These are phyloP conservation scores for Sugiyamaella boreocaroliniensis DNA, from an alignment of 805 yeast genomes.

Conservation along the genomic window DNA sequence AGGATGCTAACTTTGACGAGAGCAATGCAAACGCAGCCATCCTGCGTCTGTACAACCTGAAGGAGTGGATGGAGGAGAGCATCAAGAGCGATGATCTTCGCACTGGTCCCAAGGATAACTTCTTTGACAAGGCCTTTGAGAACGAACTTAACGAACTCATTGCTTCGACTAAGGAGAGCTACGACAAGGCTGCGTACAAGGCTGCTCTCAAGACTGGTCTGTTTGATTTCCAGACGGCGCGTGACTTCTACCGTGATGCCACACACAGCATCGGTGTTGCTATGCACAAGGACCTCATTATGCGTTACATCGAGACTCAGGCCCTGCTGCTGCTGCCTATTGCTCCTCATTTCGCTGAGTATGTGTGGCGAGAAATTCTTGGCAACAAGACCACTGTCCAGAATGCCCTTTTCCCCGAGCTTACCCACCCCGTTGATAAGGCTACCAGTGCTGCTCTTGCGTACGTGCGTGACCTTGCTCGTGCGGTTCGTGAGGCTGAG, in stretches of 20 bases:
- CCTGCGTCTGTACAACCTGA: slow-evolving; percentile 81
- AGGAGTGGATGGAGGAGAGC: slow-evolving; percentile 91
- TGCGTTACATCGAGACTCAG: slow-evolving; percentile 81
- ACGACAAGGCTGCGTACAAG: slow-evolving; percentile 70
- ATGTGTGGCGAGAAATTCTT: slow-evolving; percentile 75
- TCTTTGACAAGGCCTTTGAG: slow-evolving; percentile 86
- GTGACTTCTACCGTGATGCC: slow-evolving; percentile 93
- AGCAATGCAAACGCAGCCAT: slow-evolving; percentile 95
- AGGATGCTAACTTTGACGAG: slow-evolving; percentile 98
- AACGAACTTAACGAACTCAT: slow-evolving; percentile 85
- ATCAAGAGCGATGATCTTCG: slow-evolving; percentile 49
- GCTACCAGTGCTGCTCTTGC: slow-evolving; percentile 60
- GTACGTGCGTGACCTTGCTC: slow-evolving; percentile 70
- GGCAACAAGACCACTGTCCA: slow-evolving; percentile 63
- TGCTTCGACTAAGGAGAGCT: slow-evolving; percentile 65
- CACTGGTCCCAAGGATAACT: slow-evolving; percentile 46
- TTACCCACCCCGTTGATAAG: slow-evolving; percentile 57
- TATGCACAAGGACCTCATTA: slow-evolving; percentile 79
- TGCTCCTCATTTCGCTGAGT: slow-evolving; percentile 95
- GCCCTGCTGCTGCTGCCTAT: slow-evolving; percentile 79
- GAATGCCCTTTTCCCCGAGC: slow-evolving; percentile 71
- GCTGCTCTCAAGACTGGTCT: slow-evolving; percentile 84
- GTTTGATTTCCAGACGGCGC: slow-evolving; percentile 88
- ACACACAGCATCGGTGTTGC: slow-evolving; percentile 37
- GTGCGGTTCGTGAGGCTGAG: slow-evolving; percentile 90